Evolutionary conservation across 1,284 basidiomycete species (phyloP), one percentile per base, ranked within the genome.

Genomic region (Bondarzewia mesenterica): DNA sequence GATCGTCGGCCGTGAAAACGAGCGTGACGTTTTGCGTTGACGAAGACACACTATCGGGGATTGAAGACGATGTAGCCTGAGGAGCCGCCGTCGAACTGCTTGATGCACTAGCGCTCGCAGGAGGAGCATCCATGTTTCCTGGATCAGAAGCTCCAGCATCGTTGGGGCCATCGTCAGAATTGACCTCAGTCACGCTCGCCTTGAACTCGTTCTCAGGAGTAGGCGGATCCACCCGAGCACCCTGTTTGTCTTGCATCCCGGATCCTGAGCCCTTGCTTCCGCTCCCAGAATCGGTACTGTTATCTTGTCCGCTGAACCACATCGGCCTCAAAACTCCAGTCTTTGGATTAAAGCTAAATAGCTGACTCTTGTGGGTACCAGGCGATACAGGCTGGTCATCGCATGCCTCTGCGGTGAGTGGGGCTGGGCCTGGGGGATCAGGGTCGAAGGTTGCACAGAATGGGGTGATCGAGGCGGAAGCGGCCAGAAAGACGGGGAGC

Each of bases 381-480:
- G 57, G 44, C 38, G 50, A 25, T 15, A 27, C 32, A 7, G 25
- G 43, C 18, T 50, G 52, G 15, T 52, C 44, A 32, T 54, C 47
- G 55, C 82, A 85, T 12, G 55, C 58, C 47, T 72, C 61, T 58
- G 78, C 71, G 3, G 68, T 71, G 56, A 85, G 65, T 5, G 75
- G 71, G 8, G 72, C 67, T 0, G 78, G 69, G 1, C 63, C 54
- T 7, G 63, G 52, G 2, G 80, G 79, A 36, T 70, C 63, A 4
- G 76, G 69, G 53, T 84, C 69, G 58, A 75, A 86, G 2, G 82
- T 83, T 2, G 77, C 77, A 53, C 84, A 87, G 58, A 70, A 80
- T 7, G 61, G 53, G 49, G 68, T 59, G 50, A 73, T 64, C 12
- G 57, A 46, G 0, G 70, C 70, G 7, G 57, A 51, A 10, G 55